Evolutionary conservation across 1,284 basidiomycete genomes (phyloP).

Genomic region (Coniferiporia weirii): DNA sequence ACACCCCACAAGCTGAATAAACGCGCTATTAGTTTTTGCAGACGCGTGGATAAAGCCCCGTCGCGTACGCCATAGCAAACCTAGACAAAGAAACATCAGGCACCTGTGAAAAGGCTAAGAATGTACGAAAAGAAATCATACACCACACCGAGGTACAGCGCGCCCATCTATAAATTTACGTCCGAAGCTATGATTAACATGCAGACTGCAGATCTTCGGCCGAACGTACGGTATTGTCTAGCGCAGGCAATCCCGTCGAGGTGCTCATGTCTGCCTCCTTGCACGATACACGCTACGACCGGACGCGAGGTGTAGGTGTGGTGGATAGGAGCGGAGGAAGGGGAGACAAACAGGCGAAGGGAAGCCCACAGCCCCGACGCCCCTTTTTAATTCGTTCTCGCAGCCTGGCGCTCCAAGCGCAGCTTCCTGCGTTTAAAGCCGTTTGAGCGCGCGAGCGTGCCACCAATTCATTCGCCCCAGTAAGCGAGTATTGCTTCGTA

Average conservation of each 20-base stretch:
- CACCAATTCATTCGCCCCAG: too few species aligned
- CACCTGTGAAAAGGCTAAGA: neutral
- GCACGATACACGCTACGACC: neutral
- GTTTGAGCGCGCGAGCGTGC: too few species aligned
- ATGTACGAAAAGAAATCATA: neutral
- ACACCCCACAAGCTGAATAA: slow-evolving; percentile 12
- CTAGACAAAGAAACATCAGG: neutral
- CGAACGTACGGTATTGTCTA: neutral
- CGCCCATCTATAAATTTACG: neutral
- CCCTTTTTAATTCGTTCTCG: too few species aligned
- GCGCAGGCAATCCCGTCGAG: neutral
- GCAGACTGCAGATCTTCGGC: neutral
- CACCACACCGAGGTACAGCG: neutral
- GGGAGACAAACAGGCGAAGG: too few species aligned
- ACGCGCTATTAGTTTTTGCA: neutral
- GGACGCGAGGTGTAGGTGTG: too few species aligned
- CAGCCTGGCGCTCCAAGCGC: too few species aligned
- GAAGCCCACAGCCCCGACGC: too few species aligned
- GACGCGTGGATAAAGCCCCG: neutral
- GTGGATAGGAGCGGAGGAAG: too few species aligned
- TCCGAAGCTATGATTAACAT: neutral
- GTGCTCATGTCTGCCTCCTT: neutral
- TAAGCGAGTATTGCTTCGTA: too few species aligned
- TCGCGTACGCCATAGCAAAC: neutral
- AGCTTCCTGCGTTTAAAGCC: too few species aligned